These are phyloP conservation scores for Balamuthia mandrillaris DNA, from an alignment of 208 protist genomes.

Conservation along the genomic window DNA sequence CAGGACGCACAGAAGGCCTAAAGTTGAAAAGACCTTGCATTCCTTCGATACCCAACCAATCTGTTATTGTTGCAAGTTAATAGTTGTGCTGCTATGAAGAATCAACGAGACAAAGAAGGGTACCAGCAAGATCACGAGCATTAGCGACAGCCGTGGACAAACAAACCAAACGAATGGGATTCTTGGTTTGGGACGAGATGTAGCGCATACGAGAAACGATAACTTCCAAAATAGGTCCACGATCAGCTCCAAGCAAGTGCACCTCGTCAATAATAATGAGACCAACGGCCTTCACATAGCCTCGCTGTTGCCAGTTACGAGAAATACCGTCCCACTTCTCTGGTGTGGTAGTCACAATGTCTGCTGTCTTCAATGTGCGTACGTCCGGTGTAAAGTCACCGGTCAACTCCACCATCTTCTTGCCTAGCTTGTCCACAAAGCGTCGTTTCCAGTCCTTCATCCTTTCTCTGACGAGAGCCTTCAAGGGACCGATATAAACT, in stretches of 20 bases:
- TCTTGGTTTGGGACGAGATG: conserved; percentile 88
- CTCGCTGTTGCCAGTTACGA: conserved; percentile 94
- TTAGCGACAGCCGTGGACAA: conserved; percentile 99
- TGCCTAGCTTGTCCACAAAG: conserved; percentile 83
- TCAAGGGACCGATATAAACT: conserved; percentile 99
- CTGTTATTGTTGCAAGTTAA: conserved; percentile 85
- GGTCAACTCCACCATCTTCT: conserved; percentile 95
- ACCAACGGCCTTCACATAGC: conserved; percentile 79
- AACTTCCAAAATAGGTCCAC: conserved; percentile 96
- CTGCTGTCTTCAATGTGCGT: conserved; percentile 81
- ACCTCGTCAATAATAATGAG: conserved; percentile 98
- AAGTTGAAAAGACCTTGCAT: conserved; percentile 96
- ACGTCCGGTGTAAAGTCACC: conserved; percentile 91
- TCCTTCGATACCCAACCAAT: conserved; percentile 95
- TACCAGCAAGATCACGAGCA: conserved; percentile 84
- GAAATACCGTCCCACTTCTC: conserved; percentile 99
- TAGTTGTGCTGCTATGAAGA: no score
- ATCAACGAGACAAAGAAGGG: no score
- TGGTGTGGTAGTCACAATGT: conserved; percentile 97
- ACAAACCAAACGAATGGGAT: conserved; percentile 88
- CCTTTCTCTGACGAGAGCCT: conserved; percentile 98
- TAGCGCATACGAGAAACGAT: conserved; percentile 98
- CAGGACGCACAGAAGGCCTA: conserved; percentile 93
- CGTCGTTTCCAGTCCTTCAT: conserved; percentile 93
- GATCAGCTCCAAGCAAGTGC: conserved; percentile 97